These are phyloP conservation scores for Fraxinus ornus DNA, from an alignment of 305 asterid species.

Conservation along the genomic window DNA sequence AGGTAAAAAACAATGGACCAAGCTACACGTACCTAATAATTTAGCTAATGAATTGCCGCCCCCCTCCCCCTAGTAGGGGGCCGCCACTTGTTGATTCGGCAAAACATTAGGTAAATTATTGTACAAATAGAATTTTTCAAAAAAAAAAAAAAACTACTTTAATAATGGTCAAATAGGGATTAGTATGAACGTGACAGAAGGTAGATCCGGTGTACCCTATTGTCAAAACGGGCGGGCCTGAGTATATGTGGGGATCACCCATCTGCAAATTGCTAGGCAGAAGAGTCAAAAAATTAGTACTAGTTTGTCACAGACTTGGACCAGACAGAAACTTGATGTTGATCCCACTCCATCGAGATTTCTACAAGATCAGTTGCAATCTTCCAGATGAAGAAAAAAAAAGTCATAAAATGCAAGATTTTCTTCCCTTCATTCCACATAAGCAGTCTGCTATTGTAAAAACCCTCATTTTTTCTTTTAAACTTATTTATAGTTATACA, in stretches of 20 bases:
- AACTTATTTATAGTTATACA: not conserved
- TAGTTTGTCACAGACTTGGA: not conserved
- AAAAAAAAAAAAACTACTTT: no score
- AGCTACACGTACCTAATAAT: no score
- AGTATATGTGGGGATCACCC: not conserved
- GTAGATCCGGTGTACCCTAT: not conserved
- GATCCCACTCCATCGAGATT: not conserved
- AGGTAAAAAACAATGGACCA: no score
- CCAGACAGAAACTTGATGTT: not conserved
- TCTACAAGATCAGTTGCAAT: not conserved
- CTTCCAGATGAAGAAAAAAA: not conserved
- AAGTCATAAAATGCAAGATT: not conserved
- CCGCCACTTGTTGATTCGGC: no score
- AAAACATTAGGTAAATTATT: no score
- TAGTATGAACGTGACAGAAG: not conserved
- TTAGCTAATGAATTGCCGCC: no score
- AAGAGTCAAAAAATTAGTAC: not conserved
- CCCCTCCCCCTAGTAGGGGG: no score
- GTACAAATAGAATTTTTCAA: no score
- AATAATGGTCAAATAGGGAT: no score
- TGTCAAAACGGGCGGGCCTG: not conserved
- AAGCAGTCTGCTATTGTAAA: not conserved
- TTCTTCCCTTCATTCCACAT: not conserved
- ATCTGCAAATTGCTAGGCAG: not conserved
- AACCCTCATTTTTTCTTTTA: not conserved